Conservation (phyloP, 148 eudicot genomes). For the Vaccinium corymbosum region DNA sequence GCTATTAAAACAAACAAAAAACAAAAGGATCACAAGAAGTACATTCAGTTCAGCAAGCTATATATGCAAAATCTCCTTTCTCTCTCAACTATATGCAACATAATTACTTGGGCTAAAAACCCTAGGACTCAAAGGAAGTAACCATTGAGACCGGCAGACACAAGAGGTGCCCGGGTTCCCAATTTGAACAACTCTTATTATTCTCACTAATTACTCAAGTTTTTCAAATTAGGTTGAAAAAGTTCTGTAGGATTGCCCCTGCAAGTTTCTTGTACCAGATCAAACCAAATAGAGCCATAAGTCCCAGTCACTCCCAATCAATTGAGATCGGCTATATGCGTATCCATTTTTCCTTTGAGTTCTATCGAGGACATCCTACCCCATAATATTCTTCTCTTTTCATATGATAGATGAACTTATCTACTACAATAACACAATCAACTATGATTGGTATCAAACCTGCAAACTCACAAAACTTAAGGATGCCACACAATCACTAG, state of each 20-base stretch:
- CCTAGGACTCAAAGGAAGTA: not conserved
- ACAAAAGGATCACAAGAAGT: not conserved
- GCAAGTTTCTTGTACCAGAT: not conserved
- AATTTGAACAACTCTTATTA: not conserved
- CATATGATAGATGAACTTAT: too few species aligned
- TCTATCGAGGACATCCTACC: too few species aligned
- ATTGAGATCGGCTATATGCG: not conserved
- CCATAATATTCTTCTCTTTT: too few species aligned
- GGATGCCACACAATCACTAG: too few species aligned
- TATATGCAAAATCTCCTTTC: not conserved
- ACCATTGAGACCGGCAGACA: not conserved
- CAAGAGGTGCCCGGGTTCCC: not conserved
- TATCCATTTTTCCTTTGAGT: too few species aligned
- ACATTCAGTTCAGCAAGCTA: not conserved
- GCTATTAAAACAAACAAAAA: not conserved
- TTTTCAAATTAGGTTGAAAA: not conserved
- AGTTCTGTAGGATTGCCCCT: not conserved
- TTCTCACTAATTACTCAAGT: not conserved
- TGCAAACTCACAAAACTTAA: too few species aligned
- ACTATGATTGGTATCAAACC: too few species aligned
- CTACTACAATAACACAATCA: too few species aligned
- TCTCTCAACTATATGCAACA: not conserved
- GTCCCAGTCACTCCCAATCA: not conserved
- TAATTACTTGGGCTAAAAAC: not conserved
- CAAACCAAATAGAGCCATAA: not conserved